Base-by-base conservation (phyloP, 495 filamentous ascomycete species). In the Xylaria venustula region DNA sequence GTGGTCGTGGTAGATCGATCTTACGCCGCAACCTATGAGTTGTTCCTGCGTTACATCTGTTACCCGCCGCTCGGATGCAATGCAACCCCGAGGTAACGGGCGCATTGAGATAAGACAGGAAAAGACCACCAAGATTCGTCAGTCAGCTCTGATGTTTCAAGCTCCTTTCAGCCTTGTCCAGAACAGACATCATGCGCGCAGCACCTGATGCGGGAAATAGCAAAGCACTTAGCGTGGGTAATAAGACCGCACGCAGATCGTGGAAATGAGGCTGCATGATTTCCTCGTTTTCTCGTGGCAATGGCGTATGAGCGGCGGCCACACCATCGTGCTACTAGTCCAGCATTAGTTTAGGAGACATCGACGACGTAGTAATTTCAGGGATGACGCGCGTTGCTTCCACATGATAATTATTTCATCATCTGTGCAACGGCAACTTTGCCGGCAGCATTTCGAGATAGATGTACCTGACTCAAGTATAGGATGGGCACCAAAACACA, bases 11-110 rank as follows among this genome's bases (percentile, higher is more conserved):
- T 42, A 58, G 15, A 28, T 32, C 47, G 36, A 23, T 44, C 42
- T 59, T 41, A 36, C 44, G 47, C 57, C 47, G 37, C 57, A 52
- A 34, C 22, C 55, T 40, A 48, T 51, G 14, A 25, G 22, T 58
- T 59, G 56, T 59, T 59, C 56, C 56, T 51, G 56, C 56, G 56
- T 44, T 44, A 45, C 45, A 58, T 50, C 45, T 30, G 19, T 34
- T 40, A 30, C 46, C 45, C 23, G 23, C 26, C 25, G 48, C 57
- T 60, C 49, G 48, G 57, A 52, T 60, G 57, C 57, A 60, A 60
- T 60, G 58, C 58, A 61, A 61, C 49, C 50, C 30, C 41, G 19
- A 19, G 50, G 42, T 61, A 15, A 61, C 50, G 20, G 30, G 41
- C 26, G 37, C 20, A 60, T 44, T 14, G 28, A n/a, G 37, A 41